Base-by-base conservation (phyloP, 2,329 filamentous ascomycete genomes). In the Fusarium verticillioides region DNA sequence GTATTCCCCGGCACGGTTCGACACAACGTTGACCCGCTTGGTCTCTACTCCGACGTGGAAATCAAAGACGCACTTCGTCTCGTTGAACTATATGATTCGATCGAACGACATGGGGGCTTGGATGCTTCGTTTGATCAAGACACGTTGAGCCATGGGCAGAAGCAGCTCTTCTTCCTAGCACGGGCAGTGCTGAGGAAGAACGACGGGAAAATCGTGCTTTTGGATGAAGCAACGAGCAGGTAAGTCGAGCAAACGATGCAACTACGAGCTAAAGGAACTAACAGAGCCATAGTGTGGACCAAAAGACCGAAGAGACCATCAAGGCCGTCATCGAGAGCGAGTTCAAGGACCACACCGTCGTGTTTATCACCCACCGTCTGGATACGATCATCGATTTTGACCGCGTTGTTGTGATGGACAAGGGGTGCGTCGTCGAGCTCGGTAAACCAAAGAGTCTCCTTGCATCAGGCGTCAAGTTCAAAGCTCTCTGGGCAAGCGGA, bases 131-230 rank as follows among this genome's bases (percentile, higher is more conserved):
- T 87, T 40, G 72, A 77, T 5, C 75, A 80, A 11, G 75, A 82
- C 10, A 67, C 75, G 9, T 74, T 85, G 6, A 85, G 83, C 4
- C 82, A 85, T 49, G 87, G 87, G 1, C 84, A 89, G 75, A 81
- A 81, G 52, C 87, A 89, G 75, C 78, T 89, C 15, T 85, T 89
- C 65, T 85, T 82, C 43, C 77, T 89, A 3, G 86, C 86, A 0
- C 80, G 87, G 28, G 83, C 86, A 0, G 78, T 89, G 19, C 71
- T 88, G 30, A 77, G 81, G 13, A 81, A 76, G 53, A 73, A 80
- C n/a, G 70, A 73, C 12, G 79, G 81, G 4, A 83, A 73, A 15
- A 74, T 89, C 9, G 75, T 87, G 4, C 78, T 88, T 5, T 69
- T 87, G 10, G 85, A 87, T 54, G 85, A 87, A 81, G 83, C 69